A percentile compares a stretch with the other conserved stretches of the same genome.
Evolutionary conservation across 768 basidiomycete genomes (phyloP).

Genomic region (Suillus subalutaceus): DNA sequence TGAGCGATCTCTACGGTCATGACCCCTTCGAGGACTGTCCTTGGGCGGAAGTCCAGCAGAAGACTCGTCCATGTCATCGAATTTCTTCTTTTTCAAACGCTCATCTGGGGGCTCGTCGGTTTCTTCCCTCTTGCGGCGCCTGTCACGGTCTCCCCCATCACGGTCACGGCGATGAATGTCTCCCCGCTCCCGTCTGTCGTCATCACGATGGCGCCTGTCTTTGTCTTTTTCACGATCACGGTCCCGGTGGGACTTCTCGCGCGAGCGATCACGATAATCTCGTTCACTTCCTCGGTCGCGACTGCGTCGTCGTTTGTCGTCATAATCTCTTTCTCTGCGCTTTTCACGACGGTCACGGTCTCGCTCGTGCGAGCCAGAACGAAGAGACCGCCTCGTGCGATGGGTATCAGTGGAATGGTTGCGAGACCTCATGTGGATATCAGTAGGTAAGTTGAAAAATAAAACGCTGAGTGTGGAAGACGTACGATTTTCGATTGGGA

Average conservation of each 20-base stretch:
- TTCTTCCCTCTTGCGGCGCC: constrained; percentile 74
- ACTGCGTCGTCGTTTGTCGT: constrained; percentile 64
- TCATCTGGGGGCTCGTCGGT: constrained; percentile 54
- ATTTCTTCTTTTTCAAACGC: constrained; percentile 66
- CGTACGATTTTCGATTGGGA: constrained; percentile 64
- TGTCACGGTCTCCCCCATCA: constrained; percentile 54
- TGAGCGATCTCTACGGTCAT: constrained; percentile 51
- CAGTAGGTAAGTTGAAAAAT: constrained; percentile 2
- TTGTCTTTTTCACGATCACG: constrained; percentile 37
- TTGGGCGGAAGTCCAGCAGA: constrained; percentile 46
- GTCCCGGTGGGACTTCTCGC: constrained; percentile 50
- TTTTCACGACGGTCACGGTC: constrained; percentile 54
- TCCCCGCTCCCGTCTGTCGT: constrained; percentile 50
- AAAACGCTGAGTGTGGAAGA: constrained; percentile 18
- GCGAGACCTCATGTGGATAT: constrained; percentile 50
- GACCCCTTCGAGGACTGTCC: constrained; percentile 52
- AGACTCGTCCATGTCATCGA: constrained; percentile 55
- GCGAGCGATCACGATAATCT: constrained; percentile 54
- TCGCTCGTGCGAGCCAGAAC: constrained; percentile 67
- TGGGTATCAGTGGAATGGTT: constrained; percentile 79
- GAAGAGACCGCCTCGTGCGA: constrained; percentile 70
- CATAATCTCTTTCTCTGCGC: constrained; percentile 54
- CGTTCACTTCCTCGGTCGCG: constrained; percentile 58
- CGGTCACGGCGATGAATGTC: constrained; percentile 57
- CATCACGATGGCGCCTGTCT: constrained; percentile 49